phyloP scores from a whole-genome alignment of 768 basidiomycete species.

The Agaricus blazei region DNA sequence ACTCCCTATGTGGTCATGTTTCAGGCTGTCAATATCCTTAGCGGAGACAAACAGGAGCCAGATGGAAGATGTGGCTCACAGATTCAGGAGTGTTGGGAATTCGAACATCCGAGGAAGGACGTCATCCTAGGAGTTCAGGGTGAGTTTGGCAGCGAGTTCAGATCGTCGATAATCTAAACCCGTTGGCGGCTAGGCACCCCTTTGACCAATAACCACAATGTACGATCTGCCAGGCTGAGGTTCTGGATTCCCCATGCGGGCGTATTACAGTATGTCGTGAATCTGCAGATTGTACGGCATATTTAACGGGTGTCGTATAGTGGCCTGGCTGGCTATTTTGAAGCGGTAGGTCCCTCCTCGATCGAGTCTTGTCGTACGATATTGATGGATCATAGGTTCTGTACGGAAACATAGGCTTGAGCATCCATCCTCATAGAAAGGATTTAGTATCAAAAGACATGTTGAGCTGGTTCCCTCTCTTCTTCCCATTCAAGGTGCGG shows the following conservation, averaged over 20 bases:
- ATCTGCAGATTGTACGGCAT: not conserved
- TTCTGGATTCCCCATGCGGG: conserved; percentile 96
- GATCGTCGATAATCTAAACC: not conserved
- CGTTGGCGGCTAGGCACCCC: conserved; percentile 60
- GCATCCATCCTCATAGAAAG: conserved; percentile 89
- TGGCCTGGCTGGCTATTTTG: conserved; percentile 96
- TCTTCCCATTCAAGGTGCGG: conserved; percentile 87
- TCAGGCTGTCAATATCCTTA: conserved; percentile 85
- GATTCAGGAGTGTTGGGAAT: conserved; percentile 96
- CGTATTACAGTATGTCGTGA: conserved; percentile 59
- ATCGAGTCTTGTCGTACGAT: not conserved
- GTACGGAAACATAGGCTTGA: conserved; percentile 86
- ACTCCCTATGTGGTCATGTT: conserved; percentile 99
- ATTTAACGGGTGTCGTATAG: conserved; percentile 19
- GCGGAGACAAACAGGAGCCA: conserved; percentile 62
- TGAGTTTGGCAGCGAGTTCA: conserved; percentile 21
- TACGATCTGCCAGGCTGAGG: conserved; percentile 74
- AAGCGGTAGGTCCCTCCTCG: conserved; percentile 46
- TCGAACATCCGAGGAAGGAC: conserved; percentile 88
- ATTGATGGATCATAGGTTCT: conserved; percentile 39
- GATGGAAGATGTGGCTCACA: conserved; percentile 70
- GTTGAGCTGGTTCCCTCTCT: conserved; percentile 99
- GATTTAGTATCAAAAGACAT: conserved; percentile 89
- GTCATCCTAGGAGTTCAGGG: conserved; percentile 69
- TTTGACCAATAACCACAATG: conserved; percentile 94